A percentile compares a stretch with the other conserved stretches of the same genome.
Conservation (phyloP, 345 rosid genomes). For the Punica granatum region DNA sequence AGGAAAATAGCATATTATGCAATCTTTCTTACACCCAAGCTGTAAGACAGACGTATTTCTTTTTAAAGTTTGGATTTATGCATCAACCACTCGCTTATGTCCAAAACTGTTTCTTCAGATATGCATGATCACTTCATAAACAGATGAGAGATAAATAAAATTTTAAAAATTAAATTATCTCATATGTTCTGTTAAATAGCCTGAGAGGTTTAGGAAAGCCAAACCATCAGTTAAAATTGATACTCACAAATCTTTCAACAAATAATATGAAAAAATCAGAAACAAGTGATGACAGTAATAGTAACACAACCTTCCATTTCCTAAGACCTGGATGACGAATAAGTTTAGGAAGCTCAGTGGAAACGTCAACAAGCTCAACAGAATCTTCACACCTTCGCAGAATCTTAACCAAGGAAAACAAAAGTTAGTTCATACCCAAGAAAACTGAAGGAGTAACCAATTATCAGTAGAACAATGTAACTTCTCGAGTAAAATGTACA, state of each 20-base stretch:
- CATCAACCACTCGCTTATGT: too few species aligned
- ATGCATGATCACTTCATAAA: background rate
- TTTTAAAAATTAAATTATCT: background rate
- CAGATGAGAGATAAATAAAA: background rate
- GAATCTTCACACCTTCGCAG: slow-evolving; percentile 72
- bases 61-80: too few species aligned
- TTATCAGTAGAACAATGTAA: background rate
- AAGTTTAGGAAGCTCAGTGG: slow-evolving; percentile 75
- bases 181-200: too few species aligned
- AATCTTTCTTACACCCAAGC: background rate
- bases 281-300: background rate
- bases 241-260: background rate
- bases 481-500: background rate
- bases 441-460: background rate
- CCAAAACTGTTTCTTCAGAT: background rate
- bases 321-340: slow-evolving; percentile 70
- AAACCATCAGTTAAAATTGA: too few species aligned
- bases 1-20: background rate
- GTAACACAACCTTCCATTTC: slow-evolving; percentile 67
- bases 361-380: slow-evolving; percentile 82
- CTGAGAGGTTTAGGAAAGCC: too few species aligned
- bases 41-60: background rate
- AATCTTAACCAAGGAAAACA: slow-evolving; percentile 36
- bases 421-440: background rate
- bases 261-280: too few species aligned